A percentile compares a stretch with the other conserved stretches of the same genome.
Conservation (phyloP, 495 filamentous ascomycete genomes). For the Xanthoparmelia taractica region DNA sequence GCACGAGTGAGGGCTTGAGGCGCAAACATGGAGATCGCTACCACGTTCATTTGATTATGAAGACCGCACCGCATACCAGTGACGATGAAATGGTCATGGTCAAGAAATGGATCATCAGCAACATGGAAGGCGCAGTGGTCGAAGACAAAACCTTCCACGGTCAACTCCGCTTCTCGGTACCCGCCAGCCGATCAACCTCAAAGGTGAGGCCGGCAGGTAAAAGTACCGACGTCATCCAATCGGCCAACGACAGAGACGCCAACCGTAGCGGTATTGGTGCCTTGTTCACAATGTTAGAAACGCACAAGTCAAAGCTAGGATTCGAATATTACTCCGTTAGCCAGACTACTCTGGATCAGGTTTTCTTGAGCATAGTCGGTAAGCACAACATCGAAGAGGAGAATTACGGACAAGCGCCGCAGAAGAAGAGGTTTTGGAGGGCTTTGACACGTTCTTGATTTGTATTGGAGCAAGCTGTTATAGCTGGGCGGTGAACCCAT, state of each 20-base stretch:
- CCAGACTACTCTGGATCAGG: slow-evolving; percentile 78
- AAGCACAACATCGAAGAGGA: slow-evolving; percentile 72
- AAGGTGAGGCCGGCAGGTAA: background rate
- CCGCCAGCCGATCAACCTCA: slow-evolving; percentile 31
- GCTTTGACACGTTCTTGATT: background rate
- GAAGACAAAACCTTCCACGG: slow-evolving; percentile 75
- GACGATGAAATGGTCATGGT: slow-evolving; percentile 57
- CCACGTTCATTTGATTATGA: slow-evolving; percentile 55
- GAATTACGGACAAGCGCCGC: slow-evolving; percentile 44
- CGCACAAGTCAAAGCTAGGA: slow-evolving; percentile 53
- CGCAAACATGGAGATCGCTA: slow-evolving; percentile 36
- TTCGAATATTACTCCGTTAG: slow-evolving; percentile 74
- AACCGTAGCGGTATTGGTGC: slow-evolving; percentile 42
- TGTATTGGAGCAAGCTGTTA: background rate
- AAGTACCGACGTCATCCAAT: slow-evolving; percentile 14
- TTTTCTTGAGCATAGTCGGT: slow-evolving; percentile 74
- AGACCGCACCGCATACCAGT: slow-evolving; percentile 59
- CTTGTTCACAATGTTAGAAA: slow-evolving; percentile 65
- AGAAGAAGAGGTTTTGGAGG: slow-evolving; percentile 11
- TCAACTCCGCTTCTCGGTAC: slow-evolving; percentile 70
- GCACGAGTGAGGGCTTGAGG: slow-evolving; percentile 34
- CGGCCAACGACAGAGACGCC: slow-evolving; percentile 27
- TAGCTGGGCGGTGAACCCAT: background rate
- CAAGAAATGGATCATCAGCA: slow-evolving; percentile 49
- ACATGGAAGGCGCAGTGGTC: slow-evolving; percentile 51